Conservation (phyloP, 1,284 basidiomycete genomes). For the Tilletia setariae region DNA sequence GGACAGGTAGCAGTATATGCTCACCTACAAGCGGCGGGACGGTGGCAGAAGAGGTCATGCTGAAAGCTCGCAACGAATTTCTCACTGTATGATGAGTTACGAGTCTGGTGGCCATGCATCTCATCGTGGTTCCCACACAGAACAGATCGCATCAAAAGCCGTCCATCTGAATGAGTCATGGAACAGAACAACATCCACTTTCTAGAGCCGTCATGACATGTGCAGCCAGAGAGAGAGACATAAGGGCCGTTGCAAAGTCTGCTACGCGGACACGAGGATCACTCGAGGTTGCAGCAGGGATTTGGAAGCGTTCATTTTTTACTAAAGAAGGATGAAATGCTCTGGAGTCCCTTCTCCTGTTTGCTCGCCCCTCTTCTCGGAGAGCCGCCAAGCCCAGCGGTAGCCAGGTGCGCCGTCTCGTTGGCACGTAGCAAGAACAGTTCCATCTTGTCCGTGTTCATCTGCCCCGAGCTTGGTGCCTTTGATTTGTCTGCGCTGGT, state of each 20-base stretch:
- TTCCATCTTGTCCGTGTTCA: neutral
- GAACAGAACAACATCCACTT: too few relatives aligned
- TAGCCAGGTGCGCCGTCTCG: slow-evolving; percentile 1
- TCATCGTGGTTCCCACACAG: too few relatives aligned
- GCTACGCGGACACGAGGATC: too few relatives aligned
- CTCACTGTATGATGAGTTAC: too few relatives aligned
- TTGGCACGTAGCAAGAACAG: neutral
- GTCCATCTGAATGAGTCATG: too few relatives aligned
- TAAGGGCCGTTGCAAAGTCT: too few relatives aligned
- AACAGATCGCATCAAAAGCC: too few relatives aligned
- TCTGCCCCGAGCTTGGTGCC: neutral
- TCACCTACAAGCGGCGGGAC: slow-evolving; percentile 10
- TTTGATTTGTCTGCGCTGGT: neutral
- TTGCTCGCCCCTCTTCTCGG: neutral
- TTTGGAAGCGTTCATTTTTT: neutral
- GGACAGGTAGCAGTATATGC: neutral
- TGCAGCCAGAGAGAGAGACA: too few relatives aligned
- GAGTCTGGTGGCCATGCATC: too few relatives aligned
- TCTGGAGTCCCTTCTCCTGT: slow-evolving; percentile 6
- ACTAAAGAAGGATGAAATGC: neutral
- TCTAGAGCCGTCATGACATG: too few relatives aligned
- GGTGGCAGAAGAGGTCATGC: slow-evolving; percentile 1
- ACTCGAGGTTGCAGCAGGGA: too few relatives aligned
- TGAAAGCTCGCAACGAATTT: neutral
- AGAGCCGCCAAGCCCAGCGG: neutral